Evolutionary conservation across 345 rosid species (phyloP), one percentile per base, ranked within the genome.

Genomic region (Draba incana): DNA sequence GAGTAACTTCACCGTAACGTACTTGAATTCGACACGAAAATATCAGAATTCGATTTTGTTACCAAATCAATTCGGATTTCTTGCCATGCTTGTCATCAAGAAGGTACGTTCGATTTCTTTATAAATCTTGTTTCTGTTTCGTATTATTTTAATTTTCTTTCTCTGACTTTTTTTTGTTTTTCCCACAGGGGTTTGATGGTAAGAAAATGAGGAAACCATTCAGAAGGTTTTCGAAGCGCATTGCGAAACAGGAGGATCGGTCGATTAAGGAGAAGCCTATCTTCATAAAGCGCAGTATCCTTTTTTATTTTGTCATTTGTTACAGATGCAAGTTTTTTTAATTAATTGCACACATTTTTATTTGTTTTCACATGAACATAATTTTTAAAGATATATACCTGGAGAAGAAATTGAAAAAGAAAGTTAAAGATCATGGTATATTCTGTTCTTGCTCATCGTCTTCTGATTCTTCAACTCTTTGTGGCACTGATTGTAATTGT

Each of bases 281-380:
- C 68, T 79, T 76, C 72, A 91, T 91, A 43, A 86, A 79, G 80
- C 97, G 98, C 81, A 94, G 99, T 94, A 94, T 85, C 84, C 83
- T 81, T 31, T 74, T 57, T 6, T 48, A 33, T 8, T 35, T 7
- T 5, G 1, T 15, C 30, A 0, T 46, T 9, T 8, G 16, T 70
- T 12, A 24, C 42, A 13, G 31, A 42, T 70, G 16, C 48, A 15
- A 23, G 27, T 64, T 62, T 15, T 15, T 31, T 70, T 16, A 2
- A 3, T 47, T n/a, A 43, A 23, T 5, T 10, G 31, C 20, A 20
- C 20, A 20, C 20, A 20, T 20, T 50, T 56, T 57, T 33, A 2
- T 30, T 75, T 72, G 80, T 74, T 79, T 73, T 58, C 47, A 10
- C 53, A 6, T 80, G 81, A 72, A 68, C 75, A 3, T 57, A 20